Conservation (phyloP, 2,329 filamentous ascomycete species). For the Alternaria brassicae region DNA sequence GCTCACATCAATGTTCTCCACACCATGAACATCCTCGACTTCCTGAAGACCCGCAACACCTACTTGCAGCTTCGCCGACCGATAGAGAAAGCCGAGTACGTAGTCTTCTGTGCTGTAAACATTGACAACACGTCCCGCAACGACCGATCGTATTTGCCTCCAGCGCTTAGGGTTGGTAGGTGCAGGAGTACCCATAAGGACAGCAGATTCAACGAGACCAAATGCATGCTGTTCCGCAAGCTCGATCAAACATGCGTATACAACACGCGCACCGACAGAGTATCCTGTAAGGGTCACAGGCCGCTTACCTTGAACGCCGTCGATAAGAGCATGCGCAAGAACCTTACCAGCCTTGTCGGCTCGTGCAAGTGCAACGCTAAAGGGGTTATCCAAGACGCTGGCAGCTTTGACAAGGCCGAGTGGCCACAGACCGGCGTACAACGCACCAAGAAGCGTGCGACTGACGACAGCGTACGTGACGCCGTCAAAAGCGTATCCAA, state of each 20-base stretch:
- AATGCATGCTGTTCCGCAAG: conserved; percentile 81
- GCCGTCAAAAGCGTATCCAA: conserved; percentile 76
- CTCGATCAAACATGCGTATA: conserved; percentile 78
- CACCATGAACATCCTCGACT: conserved; percentile 69
- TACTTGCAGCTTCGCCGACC: conserved; percentile 78
- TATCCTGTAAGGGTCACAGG: conserved; percentile 83
- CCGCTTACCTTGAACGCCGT: conserved; percentile 78
- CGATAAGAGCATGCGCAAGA: conserved; percentile 80
- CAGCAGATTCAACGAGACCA: conserved; percentile 80
- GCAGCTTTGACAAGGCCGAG: conserved; percentile 55
- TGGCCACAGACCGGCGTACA: conserved; percentile 57
- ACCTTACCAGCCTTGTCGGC: conserved; percentile 81
- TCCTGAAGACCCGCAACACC: conserved; percentile 83
- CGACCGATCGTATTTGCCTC: conserved; percentile 77
- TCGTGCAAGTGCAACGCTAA: conserved; percentile 74
- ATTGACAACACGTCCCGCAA: conserved; percentile 82
- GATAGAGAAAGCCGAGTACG: conserved; percentile 84
- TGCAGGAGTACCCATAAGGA: conserved; percentile 80
- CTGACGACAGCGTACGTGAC: conserved; percentile 77
- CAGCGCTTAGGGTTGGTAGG: conserved; percentile 75
- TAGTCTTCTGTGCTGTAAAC: conserved; percentile 87
- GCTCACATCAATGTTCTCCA: conserved; percentile 63
- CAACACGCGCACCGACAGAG: conserved; percentile 78
- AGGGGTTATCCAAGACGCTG: conserved; percentile 78
- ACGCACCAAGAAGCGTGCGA: conserved; percentile 56